A percentile compares a stretch with the other conserved stretches of the same genome.
These are phyloP conservation scores for Arabidopsis lyrata DNA, from an alignment of 441 rosid genomes.

Conservation along the genomic window DNA sequence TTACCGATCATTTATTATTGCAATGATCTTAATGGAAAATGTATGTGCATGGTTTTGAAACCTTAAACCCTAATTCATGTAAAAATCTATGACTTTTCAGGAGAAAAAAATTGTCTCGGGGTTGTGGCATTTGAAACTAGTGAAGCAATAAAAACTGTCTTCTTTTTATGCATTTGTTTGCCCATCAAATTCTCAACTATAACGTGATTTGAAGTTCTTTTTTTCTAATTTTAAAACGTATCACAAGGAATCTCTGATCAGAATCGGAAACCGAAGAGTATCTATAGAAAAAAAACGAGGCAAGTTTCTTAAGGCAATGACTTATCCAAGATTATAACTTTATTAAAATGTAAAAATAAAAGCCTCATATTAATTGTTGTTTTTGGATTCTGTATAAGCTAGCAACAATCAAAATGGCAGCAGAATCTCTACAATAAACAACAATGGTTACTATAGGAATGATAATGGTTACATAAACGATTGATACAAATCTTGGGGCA, in stretches of 20 bases:
- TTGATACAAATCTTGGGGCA: conserved; percentile 52
- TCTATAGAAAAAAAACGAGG: conserved; percentile 79
- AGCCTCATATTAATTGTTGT: neutral
- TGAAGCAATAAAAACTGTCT: conserved; percentile 50
- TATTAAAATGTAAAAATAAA: neutral
- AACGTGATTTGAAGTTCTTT: neutral
- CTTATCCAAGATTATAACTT: conserved; percentile 14
- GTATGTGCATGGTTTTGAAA: neutral
- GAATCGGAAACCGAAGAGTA: conserved; percentile 58
- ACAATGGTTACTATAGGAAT: neutral
- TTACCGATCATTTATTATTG: conserved; percentile 28
- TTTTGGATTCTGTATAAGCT: conserved; percentile 45
- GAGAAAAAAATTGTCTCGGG: conserved; percentile 58
- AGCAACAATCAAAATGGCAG: conserved; percentile 45
- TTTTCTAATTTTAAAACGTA: conserved; percentile 13
- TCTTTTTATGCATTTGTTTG: conserved; percentile 27
- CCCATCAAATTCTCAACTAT: neutral
- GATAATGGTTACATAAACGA: conserved; percentile 49
- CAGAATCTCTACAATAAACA: conserved; percentile 50
- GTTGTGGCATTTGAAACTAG: conserved; percentile 58
- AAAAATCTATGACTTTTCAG: conserved; percentile 31
- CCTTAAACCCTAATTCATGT: neutral
- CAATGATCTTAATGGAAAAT: neutral
- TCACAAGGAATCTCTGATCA: conserved; percentile 60
- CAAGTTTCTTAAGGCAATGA: conserved; percentile 33